Base-by-base conservation (phyloP, 2,329 filamentous ascomycete genomes). In the Bertia moriformis region DNA sequence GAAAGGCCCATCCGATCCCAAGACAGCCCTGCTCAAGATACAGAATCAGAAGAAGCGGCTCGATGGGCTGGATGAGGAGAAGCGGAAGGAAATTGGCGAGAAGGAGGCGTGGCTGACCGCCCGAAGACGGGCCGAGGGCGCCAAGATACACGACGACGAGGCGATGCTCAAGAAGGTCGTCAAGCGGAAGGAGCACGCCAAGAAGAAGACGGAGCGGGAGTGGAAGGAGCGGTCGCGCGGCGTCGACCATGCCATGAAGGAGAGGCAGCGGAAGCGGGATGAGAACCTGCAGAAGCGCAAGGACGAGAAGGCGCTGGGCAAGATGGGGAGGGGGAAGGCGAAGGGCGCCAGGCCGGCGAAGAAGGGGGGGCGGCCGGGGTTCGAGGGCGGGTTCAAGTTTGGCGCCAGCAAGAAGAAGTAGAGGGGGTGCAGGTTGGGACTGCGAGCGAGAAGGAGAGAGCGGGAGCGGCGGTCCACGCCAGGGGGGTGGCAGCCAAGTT, bases 51-150 rank as follows among this genome's bases (percentile, higher is more conserved):
- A 88, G 62, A 77, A 80, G 50, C 80, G 87, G 19, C 63, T 96
- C 19, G 71, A 78, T 35, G 71, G 66, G 19, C 73, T 94, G 51
- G 83, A 89, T 49, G 74, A 80, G 1, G 73, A 76, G 47, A 93
- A 94, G 63, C 81, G 83, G 41, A 78, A 78, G 44, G 84, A 93
- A 43, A 80, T 96, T 35, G 78, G 87, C 43, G 85, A 95, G 59
- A 96, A 96, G 66, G 89, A 98, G 51, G 67, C 79, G 42, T 98
- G 91, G 91, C 67, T 95, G 42, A 89, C 83, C 37, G 91, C 91
- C 2, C 82, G 89, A 59, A 85, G 86, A 59, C 78, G 83, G 18
- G 86, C 82, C 1, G 84, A 93, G 56, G 91, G 91, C 38, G 88
- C 94, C 53, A 83, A 85, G 54, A 80, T 95, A 43, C 87, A 96